Evolutionary conservation across 805 yeast species (phyloP).

Genomic region (Myxozyma geophila): DNA sequence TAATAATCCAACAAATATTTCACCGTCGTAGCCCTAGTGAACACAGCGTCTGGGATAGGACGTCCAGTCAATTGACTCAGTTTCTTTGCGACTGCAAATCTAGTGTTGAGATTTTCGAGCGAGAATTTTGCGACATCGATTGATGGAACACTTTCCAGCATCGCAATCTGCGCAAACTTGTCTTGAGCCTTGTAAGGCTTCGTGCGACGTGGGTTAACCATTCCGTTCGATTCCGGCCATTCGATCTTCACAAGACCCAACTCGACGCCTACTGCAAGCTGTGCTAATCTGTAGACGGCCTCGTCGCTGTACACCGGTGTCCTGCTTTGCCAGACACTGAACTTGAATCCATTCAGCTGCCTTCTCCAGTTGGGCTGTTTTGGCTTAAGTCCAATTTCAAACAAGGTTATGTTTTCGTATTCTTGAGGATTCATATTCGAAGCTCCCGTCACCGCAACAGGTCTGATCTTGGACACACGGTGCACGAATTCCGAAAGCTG

Average conservation of each 20-base stretch:
- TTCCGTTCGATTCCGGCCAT: conserved; percentile 19
- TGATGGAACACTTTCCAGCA: conserved; percentile 2
- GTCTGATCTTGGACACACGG: conserved; percentile 18
- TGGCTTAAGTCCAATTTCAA: conserved; percentile 23
- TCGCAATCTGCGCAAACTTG: conserved; percentile 10
- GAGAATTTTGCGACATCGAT: conserved; percentile 11
- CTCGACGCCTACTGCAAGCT: conserved; percentile 24
- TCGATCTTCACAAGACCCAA: conserved; percentile 19
- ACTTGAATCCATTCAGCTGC: conserved; percentile 12
- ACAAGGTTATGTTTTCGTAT: conserved; percentile 1
- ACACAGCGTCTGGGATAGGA: conserved; percentile 24
- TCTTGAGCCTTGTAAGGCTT: neutral
- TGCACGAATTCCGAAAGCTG: conserved; percentile 22
- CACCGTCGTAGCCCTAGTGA: conserved; percentile 18
- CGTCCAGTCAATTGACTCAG: conserved; percentile 31
- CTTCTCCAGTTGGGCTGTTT: conserved; percentile 1
- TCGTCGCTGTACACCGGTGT: conserved; percentile 11
- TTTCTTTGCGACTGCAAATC: conserved; percentile 29
- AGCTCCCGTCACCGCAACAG: neutral
- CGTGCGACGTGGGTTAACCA: neutral
- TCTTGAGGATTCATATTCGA: neutral
- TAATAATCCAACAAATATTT: conserved; percentile 19
- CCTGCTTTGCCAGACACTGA: conserved; percentile 20
- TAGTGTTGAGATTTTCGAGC: conserved; percentile 13
- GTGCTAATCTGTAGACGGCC: conserved; percentile 14